Evolutionary conservation across 805 yeast species (phyloP), one percentile per base, ranked within the genome.

Genomic region (Yamadazyma paraphyllophila): DNA sequence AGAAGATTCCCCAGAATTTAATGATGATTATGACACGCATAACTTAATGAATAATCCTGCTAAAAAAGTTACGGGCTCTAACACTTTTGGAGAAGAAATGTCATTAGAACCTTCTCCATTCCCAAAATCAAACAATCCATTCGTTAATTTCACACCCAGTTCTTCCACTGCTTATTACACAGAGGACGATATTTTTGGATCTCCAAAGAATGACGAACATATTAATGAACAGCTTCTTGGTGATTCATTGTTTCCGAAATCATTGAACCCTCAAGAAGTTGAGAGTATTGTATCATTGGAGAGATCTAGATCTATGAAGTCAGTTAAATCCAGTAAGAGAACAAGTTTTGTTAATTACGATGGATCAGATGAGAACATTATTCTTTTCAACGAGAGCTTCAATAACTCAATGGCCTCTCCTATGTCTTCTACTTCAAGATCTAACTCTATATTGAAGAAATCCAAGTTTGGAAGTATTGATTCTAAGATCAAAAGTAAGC

Each of bases 271-370:
- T 0, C 79, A 76, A 43, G 95, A 87, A 57, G 86, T 87, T 9
- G 87, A 83, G 52, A 82, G 87, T 38, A 87, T 87, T 46, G 83
- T 84, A 2, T 76, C 85, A 7, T 58, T 87, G 36, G 95, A 87
- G 60, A 73, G 91, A 48, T 78, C 85, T 7, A 58, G 81, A 41
- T 77, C 82, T 4, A 69, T 77, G 68, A 74, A 78, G 57, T 82
- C 89, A 0, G 60, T 74, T n/a, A 67, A 56, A 44, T 64, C 71
- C 12, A 61, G 55, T 38, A 68, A 52, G 55, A 50, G 76, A 16
- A 68, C 62, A 45, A 67, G 73, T 20, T 71, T 61, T 50, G 62
- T 65, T 14, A 70, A 71, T 45, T 71, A 69, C 49, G 55, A 65
- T 38, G 75, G 75, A 6, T 62, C 67, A 11, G 73, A 71, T 44